These are phyloP conservation scores for Penicillium frequentans DNA, from an alignment of 2,329 filamentous ascomycete species.

Conservation along the genomic window DNA sequence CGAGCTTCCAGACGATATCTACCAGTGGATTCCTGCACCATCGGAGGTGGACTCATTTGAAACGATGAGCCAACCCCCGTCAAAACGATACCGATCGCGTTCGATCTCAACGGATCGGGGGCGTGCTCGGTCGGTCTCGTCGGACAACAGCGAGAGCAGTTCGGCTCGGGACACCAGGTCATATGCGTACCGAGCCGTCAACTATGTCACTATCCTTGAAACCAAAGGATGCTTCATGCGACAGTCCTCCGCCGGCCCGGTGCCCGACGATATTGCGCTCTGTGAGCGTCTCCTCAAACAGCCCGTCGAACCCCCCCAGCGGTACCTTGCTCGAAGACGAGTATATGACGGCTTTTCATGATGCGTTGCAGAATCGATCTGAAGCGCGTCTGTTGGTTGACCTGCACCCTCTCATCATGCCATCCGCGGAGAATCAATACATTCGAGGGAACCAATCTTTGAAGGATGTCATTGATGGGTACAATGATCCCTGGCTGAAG, in stretches of 20 bases:
- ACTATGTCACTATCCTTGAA: background rate
- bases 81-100: too few relatives aligned
- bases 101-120: too few relatives aligned
- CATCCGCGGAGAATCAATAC: slow-evolving; percentile 2
- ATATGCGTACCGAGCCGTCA: too few relatives aligned
- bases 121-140: too few relatives aligned
- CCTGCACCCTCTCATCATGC: slow-evolving; percentile 4
- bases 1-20: too few relatives aligned
- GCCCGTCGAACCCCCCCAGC: background rate
- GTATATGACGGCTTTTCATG: background rate
- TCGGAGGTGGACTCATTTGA: too few relatives aligned
- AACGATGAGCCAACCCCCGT: too few relatives aligned
- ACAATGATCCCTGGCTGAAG: too few relatives aligned
- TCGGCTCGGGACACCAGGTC: too few relatives aligned
- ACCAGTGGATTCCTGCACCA: too few relatives aligned
- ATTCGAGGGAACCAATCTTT: slow-evolving; percentile 2
- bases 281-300: slow-evolving; percentile 4
- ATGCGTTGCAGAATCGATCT: slow-evolving; percentile 1
- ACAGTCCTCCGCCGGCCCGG: background rate
- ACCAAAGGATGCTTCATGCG: slow-evolving; percentile 5
- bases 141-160: too few relatives aligned
- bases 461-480: too few relatives aligned
- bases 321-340: slow-evolving; percentile 3
- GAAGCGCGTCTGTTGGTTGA: slow-evolving; percentile 6
- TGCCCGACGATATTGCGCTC: slow-evolving; percentile 2